Base-by-base conservation (phyloP, 2,329 filamentous ascomycete species). In the Exophiala xenobiotica region DNA sequence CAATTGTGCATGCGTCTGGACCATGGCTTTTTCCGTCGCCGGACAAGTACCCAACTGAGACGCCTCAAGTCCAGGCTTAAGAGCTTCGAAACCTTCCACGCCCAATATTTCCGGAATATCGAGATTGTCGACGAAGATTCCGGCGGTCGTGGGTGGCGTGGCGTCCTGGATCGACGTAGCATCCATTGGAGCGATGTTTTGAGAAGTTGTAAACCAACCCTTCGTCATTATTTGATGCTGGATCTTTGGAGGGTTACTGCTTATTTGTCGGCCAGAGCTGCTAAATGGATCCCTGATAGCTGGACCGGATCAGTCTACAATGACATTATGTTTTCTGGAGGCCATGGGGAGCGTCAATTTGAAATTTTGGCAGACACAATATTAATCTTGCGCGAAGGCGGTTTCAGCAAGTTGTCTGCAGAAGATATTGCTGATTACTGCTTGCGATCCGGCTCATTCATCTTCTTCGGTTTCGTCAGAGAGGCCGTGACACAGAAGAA, bases 341-440 rank as follows among this genome's bases (percentile, higher is more conserved):
- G 31, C 6, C 11, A 14, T 12, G 4, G n/a, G 31, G 5, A 14
- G 9, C 48, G 40, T 9, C 19, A 54, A 24, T 23, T 16, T 5
- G 19, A 51, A 14, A 49, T 59, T 37, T 35, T 58, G 18, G 44
- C 40, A 22, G 57, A 54, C 19, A 55, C 59, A 1, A 42, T 51
- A 5, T 41, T 58, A 9, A 52, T 61, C 42, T 45, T 51, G 42
- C 51, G 54, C 3, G 54, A 61, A 42, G 59, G 59, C 20, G 57
- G 57, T 4, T 57, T 57, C 33, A 29, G 41, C 19, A 53, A 47
- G 9, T 38, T 55, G 8, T 47, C 37, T 19, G 49, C 59, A 8
- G 43, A 48, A 12, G 59, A 61, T 22, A 47, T 61, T 14, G 51
- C 18, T 23, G 57, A 61, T n/a, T 61, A 56, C 35, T 58, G 53